Evolutionary conservation across 306 rosid species (phyloP), one percentile per base, ranked within the genome.

Genomic region (Senna tora): DNA sequence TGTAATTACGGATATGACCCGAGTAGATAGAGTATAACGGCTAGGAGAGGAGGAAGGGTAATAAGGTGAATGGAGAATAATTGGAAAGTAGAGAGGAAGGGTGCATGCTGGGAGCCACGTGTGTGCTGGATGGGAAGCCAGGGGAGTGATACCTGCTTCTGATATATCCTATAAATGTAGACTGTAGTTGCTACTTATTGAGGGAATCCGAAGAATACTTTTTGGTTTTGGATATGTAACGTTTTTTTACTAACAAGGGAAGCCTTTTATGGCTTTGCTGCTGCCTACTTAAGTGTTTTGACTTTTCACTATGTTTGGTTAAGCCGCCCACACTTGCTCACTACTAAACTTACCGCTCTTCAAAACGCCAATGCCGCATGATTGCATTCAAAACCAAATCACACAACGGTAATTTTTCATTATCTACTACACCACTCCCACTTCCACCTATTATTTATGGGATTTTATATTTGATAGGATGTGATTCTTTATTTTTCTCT

Each of bases 21-120:
- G 11, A 39, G 50, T 14, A 1, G 49, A 65, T 52, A 5, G 56
- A 51, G 9, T 7, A 46, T 71, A 88, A 88, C 93, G 94, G 94
- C 94, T 88, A 88, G 81, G 83, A 75, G 1, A 34, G 2, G 46
- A 2, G 4, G 54, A 75, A 75, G 87, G 90, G 80, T 38, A 56
- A 5, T 32, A 4, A 0, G 0, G 87, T 85, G 67, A 74, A 72
- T 77, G 54, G 0, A 0, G 3, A 0, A 5, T 0, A 2, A 61
- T 82, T 84, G 75, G 82, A 79, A 75, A 71, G 67, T 54, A 15
- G 64, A 15, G 20, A 30, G n/a, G 28, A 30, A 49, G 4, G 77
- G 78, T 72, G 81, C 65, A 71, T 65, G 70, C 25, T 59, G 62
- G 70, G 22, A 1, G 69, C 72, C 84, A 81, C 72, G 9, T 86